Conservation (phyloP, 495 filamentous ascomycete genomes). For the Venustampulla echinocandica region DNA sequence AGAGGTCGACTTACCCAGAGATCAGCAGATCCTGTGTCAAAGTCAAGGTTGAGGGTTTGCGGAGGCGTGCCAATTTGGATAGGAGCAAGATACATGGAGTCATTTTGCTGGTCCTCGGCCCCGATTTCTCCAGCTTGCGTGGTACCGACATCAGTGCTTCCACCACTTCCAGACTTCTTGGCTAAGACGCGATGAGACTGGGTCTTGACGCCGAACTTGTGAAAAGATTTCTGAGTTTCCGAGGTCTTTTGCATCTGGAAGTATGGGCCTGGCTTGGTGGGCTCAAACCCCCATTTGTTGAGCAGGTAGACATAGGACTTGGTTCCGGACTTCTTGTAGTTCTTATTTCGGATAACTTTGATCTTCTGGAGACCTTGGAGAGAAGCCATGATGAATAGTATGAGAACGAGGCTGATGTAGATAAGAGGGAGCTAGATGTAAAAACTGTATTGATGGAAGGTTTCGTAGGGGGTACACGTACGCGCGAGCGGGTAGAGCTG, state of each 20-base stretch:
- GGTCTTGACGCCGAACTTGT: slow-evolving; percentile 31
- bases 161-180: slow-evolving; percentile 17
- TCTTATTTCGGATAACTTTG: slow-evolving; percentile 49
- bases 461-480: no score
- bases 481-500: no score
- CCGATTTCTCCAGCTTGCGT: slow-evolving; percentile 42
- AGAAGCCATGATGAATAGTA: slow-evolving; percentile 18
- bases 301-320: slow-evolving; percentile 67
- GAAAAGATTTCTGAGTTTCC: not conserved
- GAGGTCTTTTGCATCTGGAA: slow-evolving; percentile 28
- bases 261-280: slow-evolving; percentile 64
- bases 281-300: slow-evolving; percentile 61
- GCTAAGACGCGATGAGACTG: slow-evolving; percentile 27
- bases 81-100: slow-evolving; percentile 58
- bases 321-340: slow-evolving; percentile 55
- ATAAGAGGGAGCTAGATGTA: no score
- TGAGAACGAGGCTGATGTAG: not conserved
- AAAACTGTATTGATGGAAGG: no score
- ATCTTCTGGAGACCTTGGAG: slow-evolving; percentile 38
- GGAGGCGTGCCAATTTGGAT: slow-evolving; percentile 60
- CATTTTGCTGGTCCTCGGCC: slow-evolving; percentile 69
- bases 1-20: slow-evolving; percentile 53
- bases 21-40: slow-evolving; percentile 72
- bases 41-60: slow-evolving; percentile 59
- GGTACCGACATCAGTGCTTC: slow-evolving; percentile 48